These are phyloP conservation scores for Sonneratia caseolaris DNA, from an alignment of 345 rosid species.

Conservation along the genomic window DNA sequence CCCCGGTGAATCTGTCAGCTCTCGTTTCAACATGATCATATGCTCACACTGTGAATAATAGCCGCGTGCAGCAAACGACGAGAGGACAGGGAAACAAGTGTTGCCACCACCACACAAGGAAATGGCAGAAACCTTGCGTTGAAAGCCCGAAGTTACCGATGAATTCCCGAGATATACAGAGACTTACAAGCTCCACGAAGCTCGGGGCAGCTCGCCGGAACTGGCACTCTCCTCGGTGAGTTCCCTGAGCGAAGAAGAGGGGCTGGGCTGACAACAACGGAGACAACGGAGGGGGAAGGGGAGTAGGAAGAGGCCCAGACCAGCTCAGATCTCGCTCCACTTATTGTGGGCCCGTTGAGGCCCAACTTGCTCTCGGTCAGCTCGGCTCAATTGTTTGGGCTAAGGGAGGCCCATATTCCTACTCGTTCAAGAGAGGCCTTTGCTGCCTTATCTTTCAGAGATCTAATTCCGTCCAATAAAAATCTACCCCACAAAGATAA, in stretches of 20 bases:
- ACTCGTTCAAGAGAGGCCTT: too few species aligned
- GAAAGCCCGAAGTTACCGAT: background rate
- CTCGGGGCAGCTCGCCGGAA: background rate
- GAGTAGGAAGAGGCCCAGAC: background rate
- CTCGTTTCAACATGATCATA: background rate
- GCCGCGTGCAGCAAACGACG: background rate
- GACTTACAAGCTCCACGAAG: constrained; percentile 55
- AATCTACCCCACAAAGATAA: too few species aligned
- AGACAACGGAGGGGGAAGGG: background rate
- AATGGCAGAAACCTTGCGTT: background rate
- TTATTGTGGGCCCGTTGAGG: background rate
- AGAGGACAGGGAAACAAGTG: background rate
- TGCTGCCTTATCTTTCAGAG: too few species aligned
- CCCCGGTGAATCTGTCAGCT: background rate
- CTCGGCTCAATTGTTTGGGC: background rate
- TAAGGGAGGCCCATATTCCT: too few species aligned
- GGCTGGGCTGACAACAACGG: background rate
- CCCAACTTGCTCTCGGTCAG: background rate
- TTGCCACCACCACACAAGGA: background rate
- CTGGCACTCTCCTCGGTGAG: background rate
- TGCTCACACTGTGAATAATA: background rate
- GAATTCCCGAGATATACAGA: constrained; percentile 6
- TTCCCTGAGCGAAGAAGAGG: background rate
- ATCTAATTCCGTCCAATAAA: too few species aligned
- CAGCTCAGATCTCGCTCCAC: background rate